These are phyloP conservation scores for Colletotrichum cordylinicola DNA, from an alignment of 2,329 filamentous ascomycete genomes.

Conservation along the genomic window DNA sequence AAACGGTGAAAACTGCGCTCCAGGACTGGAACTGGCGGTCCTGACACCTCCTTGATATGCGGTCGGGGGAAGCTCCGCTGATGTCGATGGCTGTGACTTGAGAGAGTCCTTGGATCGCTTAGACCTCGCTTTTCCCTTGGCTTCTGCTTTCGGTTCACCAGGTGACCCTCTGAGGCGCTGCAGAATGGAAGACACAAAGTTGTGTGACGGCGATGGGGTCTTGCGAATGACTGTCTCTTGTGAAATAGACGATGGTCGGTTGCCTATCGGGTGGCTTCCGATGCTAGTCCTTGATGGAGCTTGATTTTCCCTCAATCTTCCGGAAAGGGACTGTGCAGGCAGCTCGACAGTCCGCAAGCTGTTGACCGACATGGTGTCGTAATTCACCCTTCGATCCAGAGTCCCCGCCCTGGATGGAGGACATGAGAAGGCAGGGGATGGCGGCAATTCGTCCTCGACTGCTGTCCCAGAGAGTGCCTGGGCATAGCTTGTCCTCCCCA, in stretches of 20 bases:
- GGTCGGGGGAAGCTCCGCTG: not conserved
- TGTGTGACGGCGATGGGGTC: not conserved
- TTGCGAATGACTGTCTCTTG: not conserved
- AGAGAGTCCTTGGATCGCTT: not conserved
- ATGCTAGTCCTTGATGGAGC: not conserved
- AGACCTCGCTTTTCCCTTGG: not conserved
- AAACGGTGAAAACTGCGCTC: constrained; percentile 29
- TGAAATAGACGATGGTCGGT: not conserved
- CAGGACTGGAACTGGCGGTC: constrained; percentile 37
- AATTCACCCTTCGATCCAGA: constrained; percentile 15
- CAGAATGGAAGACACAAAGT: not conserved
- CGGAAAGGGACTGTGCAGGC: not conserved
- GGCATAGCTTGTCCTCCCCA: constrained; percentile 39
- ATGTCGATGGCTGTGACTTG: not conserved
- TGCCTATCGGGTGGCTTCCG: not conserved
- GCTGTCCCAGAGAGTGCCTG: constrained; percentile 26
- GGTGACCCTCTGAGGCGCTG: not conserved
- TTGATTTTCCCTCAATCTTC: not conserved
- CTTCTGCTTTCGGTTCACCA: not conserved
- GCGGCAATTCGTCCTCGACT: constrained; percentile 12
- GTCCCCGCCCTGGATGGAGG: constrained; percentile 16
- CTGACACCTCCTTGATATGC: constrained; percentile 26
- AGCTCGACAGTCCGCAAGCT: constrained; percentile 3
- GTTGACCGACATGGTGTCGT: constrained; percentile 32
- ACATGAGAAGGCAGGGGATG: constrained; percentile 26